Percentiles rank a stretch among this genome's conserved stretches.
These are phyloP conservation scores for Gossypium davidsonii DNA, from an alignment of 441 rosid species.

Conservation along the genomic window DNA sequence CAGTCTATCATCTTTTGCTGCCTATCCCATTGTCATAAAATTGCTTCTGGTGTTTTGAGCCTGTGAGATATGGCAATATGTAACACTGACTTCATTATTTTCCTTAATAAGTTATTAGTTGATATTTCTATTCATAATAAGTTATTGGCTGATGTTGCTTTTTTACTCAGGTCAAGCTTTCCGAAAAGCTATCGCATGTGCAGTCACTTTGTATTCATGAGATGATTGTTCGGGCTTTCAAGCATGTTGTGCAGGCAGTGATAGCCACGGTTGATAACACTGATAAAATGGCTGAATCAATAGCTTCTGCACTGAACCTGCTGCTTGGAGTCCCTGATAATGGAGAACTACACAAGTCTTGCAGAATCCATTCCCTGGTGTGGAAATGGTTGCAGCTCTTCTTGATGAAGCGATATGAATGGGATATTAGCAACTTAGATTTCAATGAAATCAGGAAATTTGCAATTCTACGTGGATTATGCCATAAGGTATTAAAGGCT, in stretches of 20 bases:
- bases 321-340: constrained; percentile 54
- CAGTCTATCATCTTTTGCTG: background rate
- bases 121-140: constrained; percentile 14
- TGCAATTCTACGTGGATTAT: constrained; percentile 60
- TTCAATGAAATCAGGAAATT: constrained; percentile 63
- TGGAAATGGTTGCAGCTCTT: constrained; percentile 60
- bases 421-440: constrained; percentile 52
- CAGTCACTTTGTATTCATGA: constrained; percentile 67
- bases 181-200: constrained; percentile 64
- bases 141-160: constrained; percentile 11
- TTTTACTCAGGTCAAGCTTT: constrained; percentile 53
- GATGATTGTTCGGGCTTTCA: constrained; percentile 75
- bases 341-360: constrained; percentile 28
- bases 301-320: constrained; percentile 62
- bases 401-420: constrained; percentile 58
- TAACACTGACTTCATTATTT: background rate
- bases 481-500: constrained; percentile 50
- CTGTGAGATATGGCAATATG: background rate
- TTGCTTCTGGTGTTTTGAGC: background rate
- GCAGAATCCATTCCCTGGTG: constrained; percentile 46
- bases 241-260: constrained; percentile 63
- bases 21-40: background rate
- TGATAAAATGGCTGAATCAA: constrained; percentile 42
- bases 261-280: constrained; percentile 44
- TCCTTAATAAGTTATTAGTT: background rate